A percentile compares a stretch with the other conserved stretches of the same genome.
These are phyloP conservation scores for Penicillium lagena DNA, from an alignment of 495 filamentous ascomycete species.

Conservation along the genomic window DNA sequence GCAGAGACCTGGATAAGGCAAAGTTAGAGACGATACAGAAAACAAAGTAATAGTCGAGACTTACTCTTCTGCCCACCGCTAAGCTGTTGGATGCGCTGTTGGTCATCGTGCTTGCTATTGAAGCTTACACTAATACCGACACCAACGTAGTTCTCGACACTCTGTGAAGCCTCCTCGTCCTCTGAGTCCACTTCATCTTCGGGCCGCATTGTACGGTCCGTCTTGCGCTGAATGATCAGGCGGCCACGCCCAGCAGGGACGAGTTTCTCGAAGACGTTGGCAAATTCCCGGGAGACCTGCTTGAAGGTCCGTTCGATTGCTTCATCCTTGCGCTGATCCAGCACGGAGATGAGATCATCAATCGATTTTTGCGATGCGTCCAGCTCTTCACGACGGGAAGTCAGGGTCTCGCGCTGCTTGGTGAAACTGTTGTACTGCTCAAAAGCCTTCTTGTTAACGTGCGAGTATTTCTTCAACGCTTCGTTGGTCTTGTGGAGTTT, in stretches of 20 bases:
- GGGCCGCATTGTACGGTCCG: slow-evolving; percentile 57
- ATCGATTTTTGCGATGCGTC: slow-evolving; percentile 78
- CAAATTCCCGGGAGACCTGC: slow-evolving; percentile 89
- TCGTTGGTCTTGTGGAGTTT: slow-evolving; percentile 91
- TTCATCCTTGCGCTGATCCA: slow-evolving; percentile 92
- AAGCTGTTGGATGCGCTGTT: slow-evolving; percentile 95
- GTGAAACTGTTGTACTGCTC: slow-evolving; percentile 99
- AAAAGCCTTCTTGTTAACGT: slow-evolving; percentile 99
- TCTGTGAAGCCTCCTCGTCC: slow-evolving; percentile 47
- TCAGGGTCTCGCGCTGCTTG: slow-evolving; percentile 76
- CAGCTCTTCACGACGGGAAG: slow-evolving; percentile 75
- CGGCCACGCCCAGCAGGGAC: slow-evolving; percentile 90
- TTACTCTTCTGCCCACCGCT: slow-evolving; percentile 96
- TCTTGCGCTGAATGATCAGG: slow-evolving; percentile 87
- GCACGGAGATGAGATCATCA: slow-evolving; percentile 76
- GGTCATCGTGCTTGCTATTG: slow-evolving; percentile 96
- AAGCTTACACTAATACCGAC: slow-evolving; percentile 98
- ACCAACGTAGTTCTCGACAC: slow-evolving; percentile 92
- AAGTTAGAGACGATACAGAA: slow-evolving; percentile 12
- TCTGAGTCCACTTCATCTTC: slow-evolving; percentile 66
- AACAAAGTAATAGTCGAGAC: slow-evolving; percentile 13
- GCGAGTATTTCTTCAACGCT: slow-evolving; percentile 87
- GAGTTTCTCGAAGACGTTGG: slow-evolving; percentile 86
- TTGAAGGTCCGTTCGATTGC: slow-evolving; percentile 95
- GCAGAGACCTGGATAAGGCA: slow-evolving; percentile 61